Evolutionary conservation across 768 basidiomycete genomes (phyloP).

Genomic region (Hypholoma sublateritium): DNA sequence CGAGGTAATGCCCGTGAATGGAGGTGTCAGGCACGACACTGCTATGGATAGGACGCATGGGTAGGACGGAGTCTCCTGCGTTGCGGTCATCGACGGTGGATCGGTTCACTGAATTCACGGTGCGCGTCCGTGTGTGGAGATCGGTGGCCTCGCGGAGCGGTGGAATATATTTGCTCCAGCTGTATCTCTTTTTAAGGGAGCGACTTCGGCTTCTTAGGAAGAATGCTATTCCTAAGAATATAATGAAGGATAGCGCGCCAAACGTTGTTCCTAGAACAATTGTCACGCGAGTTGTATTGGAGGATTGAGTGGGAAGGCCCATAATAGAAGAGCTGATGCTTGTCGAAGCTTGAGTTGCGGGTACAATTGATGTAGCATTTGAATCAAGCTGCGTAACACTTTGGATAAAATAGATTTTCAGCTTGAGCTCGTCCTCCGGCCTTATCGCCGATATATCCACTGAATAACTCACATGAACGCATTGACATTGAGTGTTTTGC

Average conservation of each 20-base stretch:
- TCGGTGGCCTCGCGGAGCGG: neutral
- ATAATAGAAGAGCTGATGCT: neutral
- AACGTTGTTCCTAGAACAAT: constrained; percentile 15
- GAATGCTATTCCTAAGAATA: constrained; percentile 12
- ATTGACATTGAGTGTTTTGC: constrained; percentile 19
- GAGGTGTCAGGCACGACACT: constrained; percentile 5
- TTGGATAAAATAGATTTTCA: neutral
- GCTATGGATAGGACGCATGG: constrained; percentile 11
- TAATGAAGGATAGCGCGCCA: constrained; percentile 10
- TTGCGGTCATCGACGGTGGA: neutral
- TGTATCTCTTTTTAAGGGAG: constrained; percentile 5
- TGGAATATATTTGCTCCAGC: constrained; percentile 8
- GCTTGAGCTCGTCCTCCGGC: too few species aligned
- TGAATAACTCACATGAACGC: constrained; percentile 17
- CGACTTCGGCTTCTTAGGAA: constrained; percentile 7
- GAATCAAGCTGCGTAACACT: constrained; percentile 10
- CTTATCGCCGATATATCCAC: neutral
- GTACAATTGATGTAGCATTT: neutral
- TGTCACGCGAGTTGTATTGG: constrained; percentile 8
- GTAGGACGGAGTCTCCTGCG: neutral
- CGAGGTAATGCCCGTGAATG: constrained; percentile 2
- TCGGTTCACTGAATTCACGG: neutral
- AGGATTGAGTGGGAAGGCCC: neutral
- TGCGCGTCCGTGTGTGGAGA: neutral
- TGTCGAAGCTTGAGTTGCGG: neutral